A percentile compares a stretch with the other conserved stretches of the same genome.
Evolutionary conservation across 495 filamentous ascomycete genomes (phyloP).

Genomic region (Hyaloscypha bicolor): DNA sequence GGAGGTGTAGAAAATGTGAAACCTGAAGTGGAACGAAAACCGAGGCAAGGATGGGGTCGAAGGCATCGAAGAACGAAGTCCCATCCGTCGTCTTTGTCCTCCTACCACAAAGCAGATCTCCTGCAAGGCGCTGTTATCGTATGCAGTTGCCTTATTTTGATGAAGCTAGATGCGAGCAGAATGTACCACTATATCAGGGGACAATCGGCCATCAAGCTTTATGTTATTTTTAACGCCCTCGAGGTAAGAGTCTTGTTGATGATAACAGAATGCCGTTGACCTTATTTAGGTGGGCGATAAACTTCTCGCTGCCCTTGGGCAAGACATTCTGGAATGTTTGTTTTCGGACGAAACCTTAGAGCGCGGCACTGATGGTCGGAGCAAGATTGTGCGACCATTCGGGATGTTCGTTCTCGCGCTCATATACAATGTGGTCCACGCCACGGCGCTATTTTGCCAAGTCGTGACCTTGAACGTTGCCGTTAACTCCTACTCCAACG

Average conservation of each 20-base stretch:
- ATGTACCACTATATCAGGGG: conserved; percentile 99
- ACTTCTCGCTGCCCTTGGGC: conserved; percentile 85
- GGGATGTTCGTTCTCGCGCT: conserved; percentile 89
- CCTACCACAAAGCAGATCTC: conserved; percentile 93
- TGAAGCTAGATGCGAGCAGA: conserved; percentile 91
- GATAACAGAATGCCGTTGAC: background rate
- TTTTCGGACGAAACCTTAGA: conserved; percentile 92
- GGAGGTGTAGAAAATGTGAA: conserved; percentile 22
- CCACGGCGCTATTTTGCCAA: conserved; percentile 89
- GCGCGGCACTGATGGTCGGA: conserved; percentile 81
- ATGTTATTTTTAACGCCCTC: conserved; percentile 96
- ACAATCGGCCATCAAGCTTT: conserved; percentile 95
- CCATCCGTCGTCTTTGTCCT: conserved; percentile 76
- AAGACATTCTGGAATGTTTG: conserved; percentile 94
- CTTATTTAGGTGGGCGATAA: conserved; percentile 67
- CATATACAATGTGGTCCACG: conserved; percentile 84
- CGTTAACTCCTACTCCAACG: conserved; percentile 98
- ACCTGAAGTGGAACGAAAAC: conserved; percentile 25
- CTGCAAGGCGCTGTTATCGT: conserved; percentile 86
- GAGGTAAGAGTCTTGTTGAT: conserved; percentile 56
- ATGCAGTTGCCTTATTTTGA: conserved; percentile 78
- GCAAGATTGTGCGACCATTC: conserved; percentile 87
- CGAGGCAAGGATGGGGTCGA: conserved; percentile 39
- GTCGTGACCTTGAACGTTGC: conserved; percentile 97
- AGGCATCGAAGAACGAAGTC: conserved; percentile 80